phyloP scores from a whole-genome alignment of 1,139 yeast genomes.

The Zygosaccharomyces sapae region DNA sequence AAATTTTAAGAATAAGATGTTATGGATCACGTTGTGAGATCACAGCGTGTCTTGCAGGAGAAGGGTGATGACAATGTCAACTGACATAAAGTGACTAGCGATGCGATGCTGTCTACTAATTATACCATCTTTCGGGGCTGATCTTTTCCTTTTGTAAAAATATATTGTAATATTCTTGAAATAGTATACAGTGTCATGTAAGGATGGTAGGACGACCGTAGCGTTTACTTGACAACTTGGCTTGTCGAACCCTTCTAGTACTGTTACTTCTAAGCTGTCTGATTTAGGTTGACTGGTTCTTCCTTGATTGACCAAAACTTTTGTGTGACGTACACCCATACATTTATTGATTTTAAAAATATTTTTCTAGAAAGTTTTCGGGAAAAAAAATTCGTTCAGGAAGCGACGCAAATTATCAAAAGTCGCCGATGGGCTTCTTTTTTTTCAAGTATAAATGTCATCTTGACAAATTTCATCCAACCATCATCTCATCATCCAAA shows the following conservation, averaged over 20 bases:
- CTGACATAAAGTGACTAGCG: conserved; percentile 38
- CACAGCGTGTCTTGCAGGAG: conserved; percentile 8
- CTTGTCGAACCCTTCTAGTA: no score
- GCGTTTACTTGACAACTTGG: no score
- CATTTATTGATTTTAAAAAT: background rate
- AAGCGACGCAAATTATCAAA: background rate
- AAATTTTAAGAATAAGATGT: background rate
- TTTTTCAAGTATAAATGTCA: background rate
- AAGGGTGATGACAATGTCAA: conserved; percentile 37
- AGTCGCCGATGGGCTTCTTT: background rate
- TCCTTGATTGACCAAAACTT: background rate
- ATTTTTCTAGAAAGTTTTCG: background rate
- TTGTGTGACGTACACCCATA: conserved; percentile 2
- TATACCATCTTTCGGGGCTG: conserved; percentile 42
- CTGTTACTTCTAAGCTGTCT: no score
- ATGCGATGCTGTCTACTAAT: conserved; percentile 38
- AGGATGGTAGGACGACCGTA: no score
- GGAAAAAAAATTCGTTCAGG: conserved; percentile 1
- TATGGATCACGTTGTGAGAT: conserved; percentile 5
- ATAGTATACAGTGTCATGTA: no score
- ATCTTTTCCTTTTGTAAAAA: conserved; percentile 14
- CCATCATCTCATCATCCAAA: background rate
- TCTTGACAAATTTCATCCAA: background rate
- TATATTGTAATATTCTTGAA: background rate
- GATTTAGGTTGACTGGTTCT: no score